These are phyloP conservation scores for Aspergillus egyptiacus DNA, from an alignment of 495 filamentous ascomycete genomes.

Conservation along the genomic window DNA sequence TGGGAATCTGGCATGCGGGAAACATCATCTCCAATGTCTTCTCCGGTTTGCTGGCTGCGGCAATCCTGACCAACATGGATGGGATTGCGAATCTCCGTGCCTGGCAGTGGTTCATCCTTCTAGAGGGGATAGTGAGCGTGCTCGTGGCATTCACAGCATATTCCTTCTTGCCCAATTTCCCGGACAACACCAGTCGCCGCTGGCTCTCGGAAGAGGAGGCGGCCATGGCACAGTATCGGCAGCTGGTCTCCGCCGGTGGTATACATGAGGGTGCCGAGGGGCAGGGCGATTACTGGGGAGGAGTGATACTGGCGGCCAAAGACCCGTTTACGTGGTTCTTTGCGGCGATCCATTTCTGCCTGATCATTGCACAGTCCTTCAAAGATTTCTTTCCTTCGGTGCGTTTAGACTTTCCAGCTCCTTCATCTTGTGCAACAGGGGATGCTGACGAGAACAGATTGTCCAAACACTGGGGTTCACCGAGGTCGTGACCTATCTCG, in stretches of 20 bases:
- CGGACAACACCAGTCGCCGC: constrained; percentile 7
- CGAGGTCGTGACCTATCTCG: constrained; percentile 9
- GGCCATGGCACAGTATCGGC: constrained; percentile 12
- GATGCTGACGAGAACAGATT: constrained; percentile 2
- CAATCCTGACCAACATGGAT: constrained; percentile 14
- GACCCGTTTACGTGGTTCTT: constrained; percentile 14
- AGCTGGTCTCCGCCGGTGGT: constrained; percentile 9
- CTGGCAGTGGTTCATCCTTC: constrained; percentile 16
- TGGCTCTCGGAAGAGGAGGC: constrained; percentile 12
- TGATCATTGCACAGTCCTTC: constrained; percentile 13
- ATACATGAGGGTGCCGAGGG: constrained; percentile 5
- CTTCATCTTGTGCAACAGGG: background rate
- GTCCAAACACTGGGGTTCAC: constrained; percentile 8
- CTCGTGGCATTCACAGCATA: constrained; percentile 1
- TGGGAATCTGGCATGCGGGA: constrained; percentile 14
- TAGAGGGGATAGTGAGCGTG: constrained; percentile 12
- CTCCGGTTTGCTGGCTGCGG: constrained; percentile 11
- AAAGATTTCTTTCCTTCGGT: constrained; percentile 17
- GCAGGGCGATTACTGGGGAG: constrained; percentile 2
- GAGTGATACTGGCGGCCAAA: constrained; percentile 7
- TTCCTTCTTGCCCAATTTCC: constrained; percentile 9
- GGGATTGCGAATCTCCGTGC: constrained; percentile 4
- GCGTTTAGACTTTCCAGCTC: background rate
- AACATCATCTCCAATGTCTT: constrained; percentile 17
- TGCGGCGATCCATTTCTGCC: constrained; percentile 8